Base-by-base conservation (phyloP, 179 eudicot genomes). In the Vitellaria paradoxa region DNA sequence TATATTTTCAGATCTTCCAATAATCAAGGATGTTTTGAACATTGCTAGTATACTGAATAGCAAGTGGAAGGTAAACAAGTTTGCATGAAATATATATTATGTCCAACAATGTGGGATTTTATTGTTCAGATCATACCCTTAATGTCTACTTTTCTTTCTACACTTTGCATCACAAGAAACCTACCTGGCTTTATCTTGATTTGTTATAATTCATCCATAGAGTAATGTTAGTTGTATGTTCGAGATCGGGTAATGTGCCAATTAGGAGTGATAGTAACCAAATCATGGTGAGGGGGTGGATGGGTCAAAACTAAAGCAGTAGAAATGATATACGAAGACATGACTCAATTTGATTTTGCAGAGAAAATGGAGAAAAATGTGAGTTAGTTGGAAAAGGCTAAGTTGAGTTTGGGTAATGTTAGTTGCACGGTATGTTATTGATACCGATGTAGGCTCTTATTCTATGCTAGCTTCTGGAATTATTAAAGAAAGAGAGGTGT, bases 21-120 rank as follows among this genome's bases (percentile, higher is more conserved):
- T 89, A 57, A 87, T 96, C 80, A 91, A 94, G 88, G 96, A 96
- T 76, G 86, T 94, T 69, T 45, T 96, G 84, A 82, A 85, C 74
- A 81, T 83, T 72, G 82, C 96, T 65, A 84, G 68, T 78, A 81
- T 90, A 71, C 80, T 94, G 55, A 94, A 85, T 85, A 84, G 89
- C 89, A 96, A 87, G 86, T 92, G 97, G 99, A 96, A 94, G 98
- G 99, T 96, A 86, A 79, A 15, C 42, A 18, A 56, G 4, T 12
- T 57, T 64, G 47, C 46, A 9, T 72, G 46, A 57, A 71, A n/a
- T 40, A 26, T 18, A 57, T 20, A n/a, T 24, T 6, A 26, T 37
- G 26, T 40, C 14, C 20, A 37, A 4, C 59, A 70, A 46, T 52
- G 6, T 70, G 3, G n/a, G 56, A 7, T 24, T 23, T 52, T 70